Base-by-base conservation (phyloP, 2,329 filamentous ascomycete species). In the Epichloe sibirici region DNA sequence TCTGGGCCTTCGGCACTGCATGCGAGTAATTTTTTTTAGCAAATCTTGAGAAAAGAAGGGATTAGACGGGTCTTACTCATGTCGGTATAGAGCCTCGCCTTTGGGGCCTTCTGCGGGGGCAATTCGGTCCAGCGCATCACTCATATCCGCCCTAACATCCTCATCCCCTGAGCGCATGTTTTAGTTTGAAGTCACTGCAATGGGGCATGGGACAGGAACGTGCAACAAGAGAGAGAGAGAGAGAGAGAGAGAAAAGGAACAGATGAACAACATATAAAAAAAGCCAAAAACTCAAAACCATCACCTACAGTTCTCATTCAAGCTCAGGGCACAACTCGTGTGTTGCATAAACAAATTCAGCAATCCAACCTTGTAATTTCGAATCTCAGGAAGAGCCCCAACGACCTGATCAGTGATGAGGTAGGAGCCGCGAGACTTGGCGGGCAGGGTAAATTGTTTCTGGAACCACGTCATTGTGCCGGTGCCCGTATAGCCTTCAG, bases 271-370 rank as follows among this genome's bases (percentile, higher is more conserved):
- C 15, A 35, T 4, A 31, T 35, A 38, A 13, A 38, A 35, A 25
- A 11, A 15, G 6, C n/a, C 23, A 31, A n/a, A 17, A 31, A 17
- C 17, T 13, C 25, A 13, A 35, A 5, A 6, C 17, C 45, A 28
- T 38, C 13, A 40, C 66, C 48, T 57, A 70, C 79, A 85, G 72
- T 97, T 97, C 77, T 98, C 93, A 66, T 98, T 98, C 62, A 98
- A 73, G 55, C 82, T 88, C 51, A 98, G 76, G 12, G 87, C 93
- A 70, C 90, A 95, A 63, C 83, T 89, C 5, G 93, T 98, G 71
- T 98, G 93, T 71, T 98, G 91, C 51, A 97, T 78, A 68, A 97
- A 98, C 46, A 98, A 77, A 67, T 95, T 83, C 57, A 97, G 73
- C 55, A 95, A 71, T 45, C 90, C 90, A 60, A 93, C 81, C 67